Base-by-base conservation (phyloP, 129 eudicot genomes). In the Artemisia annua region DNA sequence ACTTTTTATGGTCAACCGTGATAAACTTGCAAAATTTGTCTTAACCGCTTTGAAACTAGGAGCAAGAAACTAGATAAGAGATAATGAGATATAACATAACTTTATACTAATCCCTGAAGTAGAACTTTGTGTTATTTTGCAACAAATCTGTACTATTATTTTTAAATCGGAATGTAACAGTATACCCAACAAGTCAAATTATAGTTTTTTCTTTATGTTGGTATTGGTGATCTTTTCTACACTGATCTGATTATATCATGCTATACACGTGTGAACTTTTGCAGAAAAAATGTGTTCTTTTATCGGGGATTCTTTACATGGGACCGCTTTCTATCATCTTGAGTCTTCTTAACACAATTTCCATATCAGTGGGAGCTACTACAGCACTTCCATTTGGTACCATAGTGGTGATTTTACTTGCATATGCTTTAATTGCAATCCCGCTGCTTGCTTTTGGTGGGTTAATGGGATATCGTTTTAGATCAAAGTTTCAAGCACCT, bases 361-460 rank as follows among this genome's bases (percentile, higher is more conserved):
- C 96, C 57, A 67, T 82, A 26, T 84, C 72, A 17, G 61, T 64
- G 59, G 96, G 91, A 61, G 57, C 89, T 44, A 87, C 90, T 57
- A 70, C 87, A 16, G 90, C 98, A 26, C 87, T 94, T 75, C 98
- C 97, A 61, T 74, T 90, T 66, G 89, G 97, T 61, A 89, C 96
- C 50, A 84, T 90, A 70, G 24, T 86, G 2, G 74, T 90, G 76
- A 79, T 90, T 70, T 55, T 88, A 49, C 84, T 90, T 22, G 24
- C 87, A 14, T 81, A 73, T 59, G 48, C 73, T 14, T 67, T 90
- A 48, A 49, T 86, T 28, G 79, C 86, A 28, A 63, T 88, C 66
- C 97, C 98, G 46, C 75, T 90, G 59, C 96, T 87, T 74, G 80
- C 86, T 28, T 77, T 90, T 50, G 98, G 98, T 69, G 98, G 91